Conservation (phyloP, 108 stramenopile genomes). For the Nitzschia sp. region DNA sequence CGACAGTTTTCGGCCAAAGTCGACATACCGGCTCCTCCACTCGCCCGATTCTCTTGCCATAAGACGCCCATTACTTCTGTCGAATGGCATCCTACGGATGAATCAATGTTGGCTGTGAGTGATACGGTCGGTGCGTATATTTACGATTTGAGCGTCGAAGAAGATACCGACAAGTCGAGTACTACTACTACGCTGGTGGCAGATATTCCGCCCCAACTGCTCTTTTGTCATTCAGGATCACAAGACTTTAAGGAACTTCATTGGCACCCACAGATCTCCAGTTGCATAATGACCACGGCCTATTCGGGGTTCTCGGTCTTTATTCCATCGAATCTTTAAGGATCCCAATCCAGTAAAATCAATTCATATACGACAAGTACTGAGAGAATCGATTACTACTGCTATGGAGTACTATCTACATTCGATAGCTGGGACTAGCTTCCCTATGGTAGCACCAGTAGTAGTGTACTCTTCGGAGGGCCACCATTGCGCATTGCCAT, state of each 20-base stretch:
- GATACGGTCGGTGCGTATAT: slow-evolving; percentile 91
- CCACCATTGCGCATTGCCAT: no score
- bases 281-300: slow-evolving; percentile 94
- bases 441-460: no score
- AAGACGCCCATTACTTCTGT: slow-evolving; percentile 90
- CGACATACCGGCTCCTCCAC: slow-evolving; percentile 33
- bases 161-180: slow-evolving; percentile 59
- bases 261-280: slow-evolving; percentile 98
- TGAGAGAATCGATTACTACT: no score
- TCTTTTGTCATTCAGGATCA: slow-evolving; percentile 96
- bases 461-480: no score
- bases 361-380: no score
- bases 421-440: no score
- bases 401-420: no score
- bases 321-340: slow-evolving; percentile 81
- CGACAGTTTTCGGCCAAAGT: slow-evolving; percentile 56
- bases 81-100: slow-evolving; percentile 98
- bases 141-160: slow-evolving; percentile 97
- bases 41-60: slow-evolving; percentile 92
- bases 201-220: slow-evolving; percentile 95
- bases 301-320: slow-evolving; percentile 92
- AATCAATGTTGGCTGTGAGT: slow-evolving; percentile 85
- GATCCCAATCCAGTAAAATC: background rate
- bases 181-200: slow-evolving; percentile 36
- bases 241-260: slow-evolving; percentile 93